phyloP scores from a whole-genome alignment of 2,329 filamentous ascomycete species.

The Xylariaceae sp. region DNA sequence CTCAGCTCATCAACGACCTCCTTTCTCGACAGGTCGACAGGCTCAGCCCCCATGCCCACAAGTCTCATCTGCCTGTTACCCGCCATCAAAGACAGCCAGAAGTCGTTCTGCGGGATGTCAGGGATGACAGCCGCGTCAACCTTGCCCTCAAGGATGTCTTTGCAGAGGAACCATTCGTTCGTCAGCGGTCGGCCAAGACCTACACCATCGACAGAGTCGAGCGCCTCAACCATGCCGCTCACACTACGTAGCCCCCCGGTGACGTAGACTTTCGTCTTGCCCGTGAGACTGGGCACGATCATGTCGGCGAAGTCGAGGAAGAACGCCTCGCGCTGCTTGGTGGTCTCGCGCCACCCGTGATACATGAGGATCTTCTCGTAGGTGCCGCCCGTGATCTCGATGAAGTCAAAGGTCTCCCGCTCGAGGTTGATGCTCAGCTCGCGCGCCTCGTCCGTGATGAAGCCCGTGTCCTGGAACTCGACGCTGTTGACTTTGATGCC shows the following conservation, averaged over 20 bases:
- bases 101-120: too few species aligned
- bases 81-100: too few species aligned
- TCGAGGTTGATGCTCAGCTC: slow-evolving; percentile 61
- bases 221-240: slow-evolving; percentile 62
- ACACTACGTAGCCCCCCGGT: slow-evolving; percentile 64
- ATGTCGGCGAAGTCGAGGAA: slow-evolving; percentile 69
- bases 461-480: slow-evolving; percentile 55
- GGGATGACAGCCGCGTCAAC: too few species aligned
- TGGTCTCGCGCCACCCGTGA: slow-evolving; percentile 47
- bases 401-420: slow-evolving; percentile 64
- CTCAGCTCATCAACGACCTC: too few species aligned
- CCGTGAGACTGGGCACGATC: slow-evolving; percentile 51
- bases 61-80: too few species aligned
- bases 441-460: slow-evolving; percentile 37
- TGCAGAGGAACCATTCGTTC: slow-evolving; percentile 43
- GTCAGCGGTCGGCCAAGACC: slow-evolving; percentile 54
- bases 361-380: slow-evolving; percentile 59
- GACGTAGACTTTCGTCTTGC: slow-evolving; percentile 62
- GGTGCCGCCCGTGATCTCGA: slow-evolving; percentile 70
- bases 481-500: slow-evolving; percentile 54
- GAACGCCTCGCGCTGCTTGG: slow-evolving; percentile 66
- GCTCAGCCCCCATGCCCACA: too few species aligned
- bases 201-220: slow-evolving; percentile 63
- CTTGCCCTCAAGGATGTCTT: slow-evolving; percentile 46
- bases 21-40: too few species aligned